A percentile compares a stretch with the other conserved stretches of the same genome.
Evolutionary conservation across 2,329 filamentous ascomycete genomes (phyloP).

Genomic region (Trichoderma simmonsii): DNA sequence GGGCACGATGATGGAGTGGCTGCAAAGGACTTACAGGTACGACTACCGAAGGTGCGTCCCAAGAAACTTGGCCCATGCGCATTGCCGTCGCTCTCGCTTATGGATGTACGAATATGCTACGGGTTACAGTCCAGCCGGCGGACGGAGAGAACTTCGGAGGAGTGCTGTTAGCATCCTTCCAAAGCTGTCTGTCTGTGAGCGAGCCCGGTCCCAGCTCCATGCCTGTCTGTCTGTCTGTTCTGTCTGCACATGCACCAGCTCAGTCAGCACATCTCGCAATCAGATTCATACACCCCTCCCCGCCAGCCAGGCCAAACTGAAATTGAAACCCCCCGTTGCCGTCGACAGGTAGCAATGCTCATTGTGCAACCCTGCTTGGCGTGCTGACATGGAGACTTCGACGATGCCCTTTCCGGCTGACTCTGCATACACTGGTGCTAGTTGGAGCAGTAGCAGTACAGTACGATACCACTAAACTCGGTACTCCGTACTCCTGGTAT

Average conservation of each 20-base stretch:
- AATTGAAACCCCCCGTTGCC: background rate
- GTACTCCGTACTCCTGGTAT: background rate
- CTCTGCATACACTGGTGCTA: background rate
- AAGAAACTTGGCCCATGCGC: background rate
- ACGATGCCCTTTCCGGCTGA: background rate
- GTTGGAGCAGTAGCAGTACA: background rate
- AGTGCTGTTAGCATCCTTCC: background rate
- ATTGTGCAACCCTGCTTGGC: background rate
- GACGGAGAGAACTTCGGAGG: background rate
- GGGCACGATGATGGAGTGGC: background rate
- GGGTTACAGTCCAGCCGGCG: background rate
- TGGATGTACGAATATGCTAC: background rate
- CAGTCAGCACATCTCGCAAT: conserved; percentile 1
- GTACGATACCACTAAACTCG: background rate
- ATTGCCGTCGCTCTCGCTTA: background rate
- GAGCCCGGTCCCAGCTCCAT: background rate
- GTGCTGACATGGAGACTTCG: background rate
- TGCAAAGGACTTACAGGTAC: background rate
- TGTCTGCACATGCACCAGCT: background rate
- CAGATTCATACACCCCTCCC: background rate
- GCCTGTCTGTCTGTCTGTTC: background rate
- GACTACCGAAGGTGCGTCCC: background rate
- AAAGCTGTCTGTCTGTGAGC: background rate
- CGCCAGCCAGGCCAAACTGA: background rate
- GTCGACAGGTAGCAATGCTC: background rate